A percentile compares a stretch with the other conserved stretches of the same genome.
These are phyloP conservation scores for Solanum hybrid DNA, from an alignment of 305 asterid species.

Conservation along the genomic window DNA sequence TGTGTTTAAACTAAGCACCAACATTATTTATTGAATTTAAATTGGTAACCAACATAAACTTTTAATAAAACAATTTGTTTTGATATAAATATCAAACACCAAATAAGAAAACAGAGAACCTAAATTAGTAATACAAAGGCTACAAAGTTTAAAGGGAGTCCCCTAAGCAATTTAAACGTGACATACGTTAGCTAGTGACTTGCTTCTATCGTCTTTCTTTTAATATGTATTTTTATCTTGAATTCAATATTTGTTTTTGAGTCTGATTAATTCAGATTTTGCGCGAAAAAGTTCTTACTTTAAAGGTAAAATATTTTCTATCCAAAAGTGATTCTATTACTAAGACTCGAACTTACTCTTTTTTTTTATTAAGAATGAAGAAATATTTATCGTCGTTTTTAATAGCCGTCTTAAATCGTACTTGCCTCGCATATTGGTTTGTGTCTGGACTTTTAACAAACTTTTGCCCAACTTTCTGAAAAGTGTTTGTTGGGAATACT, in stretches of 20 bases:
- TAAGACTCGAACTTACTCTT: neutral
- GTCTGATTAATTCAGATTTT: neutral
- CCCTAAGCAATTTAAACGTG: neutral
- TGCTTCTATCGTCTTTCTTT: neutral
- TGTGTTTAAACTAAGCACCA: neutral
- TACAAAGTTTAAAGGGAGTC: neutral
- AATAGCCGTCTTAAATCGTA: no score
- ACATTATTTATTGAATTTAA: neutral
- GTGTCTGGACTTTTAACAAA: neutral
- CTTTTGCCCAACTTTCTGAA: neutral
- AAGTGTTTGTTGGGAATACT: neutral
- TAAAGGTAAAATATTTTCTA: neutral
- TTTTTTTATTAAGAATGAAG: neutral
- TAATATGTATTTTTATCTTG: neutral
- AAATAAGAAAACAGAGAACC: neutral
- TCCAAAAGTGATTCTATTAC: neutral
- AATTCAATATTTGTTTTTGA: neutral
- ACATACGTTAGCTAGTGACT: neutral
- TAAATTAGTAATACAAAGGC: neutral
- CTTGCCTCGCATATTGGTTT: neutral
- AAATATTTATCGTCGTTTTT: neutral
- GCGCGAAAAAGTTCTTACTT: accelerated
- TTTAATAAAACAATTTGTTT: no score
- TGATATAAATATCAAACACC: accelerated
- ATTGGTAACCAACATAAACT: neutral